Evolutionary conservation across 2,329 filamentous ascomycete species (phyloP).

Genomic region (Cladosporium velox): DNA sequence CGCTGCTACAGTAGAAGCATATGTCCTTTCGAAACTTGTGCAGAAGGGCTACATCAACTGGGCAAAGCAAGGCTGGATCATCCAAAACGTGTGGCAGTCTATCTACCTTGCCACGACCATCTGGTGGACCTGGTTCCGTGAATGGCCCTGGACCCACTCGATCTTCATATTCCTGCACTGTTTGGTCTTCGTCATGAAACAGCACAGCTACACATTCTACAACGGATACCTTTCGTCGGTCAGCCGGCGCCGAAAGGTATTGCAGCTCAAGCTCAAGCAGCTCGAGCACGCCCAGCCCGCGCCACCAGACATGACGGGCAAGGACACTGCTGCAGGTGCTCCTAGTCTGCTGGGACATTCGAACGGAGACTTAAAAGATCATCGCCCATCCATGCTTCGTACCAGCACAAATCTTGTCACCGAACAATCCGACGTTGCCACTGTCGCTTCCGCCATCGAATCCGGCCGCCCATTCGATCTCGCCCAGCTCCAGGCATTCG

Average conservation of each 20-base stretch:
- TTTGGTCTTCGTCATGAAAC: constrained; percentile 79
- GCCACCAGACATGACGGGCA: not conserved
- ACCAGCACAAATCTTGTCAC: constrained; percentile 47
- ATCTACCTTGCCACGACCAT: constrained; percentile 64
- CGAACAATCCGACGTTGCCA: constrained; percentile 59
- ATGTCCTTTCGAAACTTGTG: constrained; percentile 65
- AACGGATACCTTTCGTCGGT: constrained; percentile 67
- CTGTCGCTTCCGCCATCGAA: constrained; percentile 63
- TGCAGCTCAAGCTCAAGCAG: constrained; percentile 56
- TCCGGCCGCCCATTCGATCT: constrained; percentile 60
- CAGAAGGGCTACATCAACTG: constrained; percentile 63
- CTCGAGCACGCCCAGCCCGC: constrained; percentile 56
- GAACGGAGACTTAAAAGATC: constrained; percentile 25
- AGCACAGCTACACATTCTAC: constrained; percentile 77
- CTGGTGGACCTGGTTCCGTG: constrained; percentile 66
- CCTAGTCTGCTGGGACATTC: constrained; percentile 12
- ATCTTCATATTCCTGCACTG: constrained; percentile 76
- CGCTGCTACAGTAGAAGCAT: constrained; percentile 64
- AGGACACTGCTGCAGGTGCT: constrained; percentile 9
- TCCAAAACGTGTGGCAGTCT: constrained; percentile 74
- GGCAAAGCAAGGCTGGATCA: constrained; percentile 69
- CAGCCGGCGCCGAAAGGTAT: constrained; percentile 53
- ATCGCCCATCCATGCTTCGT: constrained; percentile 41
- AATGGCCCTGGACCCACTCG: constrained; percentile 83
- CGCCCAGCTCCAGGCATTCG: constrained; percentile 65